Base-by-base conservation (phyloP, 345 rosid species). In the Eucalyptus guilfoylei region DNA sequence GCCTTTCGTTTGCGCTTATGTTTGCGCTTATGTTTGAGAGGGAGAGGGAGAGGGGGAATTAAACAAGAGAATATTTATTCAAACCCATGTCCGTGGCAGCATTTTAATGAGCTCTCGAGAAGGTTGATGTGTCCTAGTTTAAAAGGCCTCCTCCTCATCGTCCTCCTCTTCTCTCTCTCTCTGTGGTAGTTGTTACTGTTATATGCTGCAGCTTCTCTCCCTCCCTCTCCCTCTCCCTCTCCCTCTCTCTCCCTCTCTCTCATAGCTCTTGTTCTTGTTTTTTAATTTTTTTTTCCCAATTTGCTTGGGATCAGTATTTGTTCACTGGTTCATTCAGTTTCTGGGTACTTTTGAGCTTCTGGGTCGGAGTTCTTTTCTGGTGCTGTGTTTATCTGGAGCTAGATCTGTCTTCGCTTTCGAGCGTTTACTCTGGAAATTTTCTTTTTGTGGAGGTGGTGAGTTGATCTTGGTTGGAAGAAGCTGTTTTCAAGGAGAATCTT, bases 341-440 rank as follows among this genome's bases (percentile, higher is more conserved):
- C 92, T 81, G 89, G 87, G 76, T 54, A 72, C 83, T 72, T 90
- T 87, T 62, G 87, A 80, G 90, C 88, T 89, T 42, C 34, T 89
- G 80, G 85, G 76, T 87, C 60, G 88, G 89, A 62, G 87, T 76
- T 85, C 90, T 88, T 42, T 55, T 81, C 89, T 87, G 91, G 88
- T 88, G 32, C 44, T 80, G 49, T 89, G 69, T 76, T 37, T 72
- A 72, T 76, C 83, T 76, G 83, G 83, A 76, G 83, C 83, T 88
- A 42, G 69, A 60, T 37, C 85, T 67, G 8, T 47, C 32, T 32
- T 67, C 47, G 10, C 47, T 76, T 76, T 76, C 28, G 83, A 76
- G 83, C 28, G 47, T 76, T 76, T 76, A 21, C 47, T 76, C 42
- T 21, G 83, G 83, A 37, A 37, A 2, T 76, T 72, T 34, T 32